Conservation (phyloP, 2,329 filamentous ascomycete genomes). For the Colletotrichum gloeosporioides region DNA sequence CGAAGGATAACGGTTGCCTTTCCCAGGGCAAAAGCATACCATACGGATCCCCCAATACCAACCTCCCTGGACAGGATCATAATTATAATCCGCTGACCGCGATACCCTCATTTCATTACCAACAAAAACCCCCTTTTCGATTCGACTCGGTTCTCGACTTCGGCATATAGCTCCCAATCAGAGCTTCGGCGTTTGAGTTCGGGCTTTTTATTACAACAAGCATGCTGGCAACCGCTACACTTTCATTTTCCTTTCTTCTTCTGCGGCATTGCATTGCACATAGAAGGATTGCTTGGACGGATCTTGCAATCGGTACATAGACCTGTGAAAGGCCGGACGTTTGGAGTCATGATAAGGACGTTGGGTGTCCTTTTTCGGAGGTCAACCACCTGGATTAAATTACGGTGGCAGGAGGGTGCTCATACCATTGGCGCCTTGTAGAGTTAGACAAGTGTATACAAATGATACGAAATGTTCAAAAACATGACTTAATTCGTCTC, state of each 20-base stretch:
- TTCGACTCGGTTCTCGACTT: background rate
- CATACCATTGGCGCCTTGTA: background rate
- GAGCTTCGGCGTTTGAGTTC: conserved; percentile 15
- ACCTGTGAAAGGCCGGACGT: conserved; percentile 15
- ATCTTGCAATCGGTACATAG: conserved; percentile 19
- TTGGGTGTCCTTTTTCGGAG: conserved; percentile 18
- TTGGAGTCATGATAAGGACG: conserved; percentile 21
- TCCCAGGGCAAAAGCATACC: background rate
- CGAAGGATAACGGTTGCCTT: background rate
- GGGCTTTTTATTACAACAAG: background rate
- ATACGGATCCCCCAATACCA: background rate
- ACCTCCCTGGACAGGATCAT: conserved; percentile 13
- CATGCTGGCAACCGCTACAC: conserved; percentile 15
- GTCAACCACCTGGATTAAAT: conserved; percentile 4
- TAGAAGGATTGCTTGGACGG: conserved; percentile 13
- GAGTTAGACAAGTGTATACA: conserved; percentile 7
- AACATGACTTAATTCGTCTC: background rate
- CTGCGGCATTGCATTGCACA: conserved; percentile 19
- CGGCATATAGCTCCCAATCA: conserved; percentile 1
- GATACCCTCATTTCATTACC: conserved; percentile 7
- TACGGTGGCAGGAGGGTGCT: background rate
- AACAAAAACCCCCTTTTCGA: background rate
- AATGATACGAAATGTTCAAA: conserved; percentile 4
- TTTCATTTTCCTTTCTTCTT: background rate
- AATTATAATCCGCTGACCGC: conserved; percentile 19